phyloP scores from a whole-genome alignment of 129 eudicot genomes.

The Flaveria ramosissima region DNA sequence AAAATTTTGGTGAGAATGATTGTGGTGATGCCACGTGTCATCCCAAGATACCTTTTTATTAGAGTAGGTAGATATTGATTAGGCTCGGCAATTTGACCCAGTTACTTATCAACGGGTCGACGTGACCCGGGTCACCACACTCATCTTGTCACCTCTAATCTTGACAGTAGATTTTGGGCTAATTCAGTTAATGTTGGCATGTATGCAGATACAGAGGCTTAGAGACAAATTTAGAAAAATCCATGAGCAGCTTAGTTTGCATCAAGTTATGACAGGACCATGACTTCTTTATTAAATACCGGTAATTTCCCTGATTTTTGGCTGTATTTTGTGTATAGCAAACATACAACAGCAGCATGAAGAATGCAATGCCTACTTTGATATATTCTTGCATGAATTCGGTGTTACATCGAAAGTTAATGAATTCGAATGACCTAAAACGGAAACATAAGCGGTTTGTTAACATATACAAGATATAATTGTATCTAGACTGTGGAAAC shows the following conservation, averaged over 20 bases:
- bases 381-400: neutral
- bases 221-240: conserved; percentile 80
- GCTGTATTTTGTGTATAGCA: conserved; percentile 26
- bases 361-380: conserved; percentile 13
- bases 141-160: neutral
- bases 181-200: neutral
- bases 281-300: conserved; percentile 24
- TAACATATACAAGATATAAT: neutral
- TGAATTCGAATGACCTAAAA: conserved; percentile 1
- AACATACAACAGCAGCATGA: conserved; percentile 22
- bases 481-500: neutral
- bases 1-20: too few species aligned
- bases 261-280: conserved; percentile 40
- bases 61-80: too few species aligned
- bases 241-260: conserved; percentile 69
- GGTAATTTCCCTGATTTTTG: conserved; percentile 9
- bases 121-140: neutral
- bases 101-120: neutral
- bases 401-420: neutral
- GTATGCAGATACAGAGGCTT: conserved; percentile 78
- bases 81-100: neutral
- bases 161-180: neutral
- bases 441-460: neutral
- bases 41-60: too few species aligned
- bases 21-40: too few species aligned